These are phyloP conservation scores for Wickerhamiella shivajii DNA, from an alignment of 805 yeast genomes.

Conservation along the genomic window DNA sequence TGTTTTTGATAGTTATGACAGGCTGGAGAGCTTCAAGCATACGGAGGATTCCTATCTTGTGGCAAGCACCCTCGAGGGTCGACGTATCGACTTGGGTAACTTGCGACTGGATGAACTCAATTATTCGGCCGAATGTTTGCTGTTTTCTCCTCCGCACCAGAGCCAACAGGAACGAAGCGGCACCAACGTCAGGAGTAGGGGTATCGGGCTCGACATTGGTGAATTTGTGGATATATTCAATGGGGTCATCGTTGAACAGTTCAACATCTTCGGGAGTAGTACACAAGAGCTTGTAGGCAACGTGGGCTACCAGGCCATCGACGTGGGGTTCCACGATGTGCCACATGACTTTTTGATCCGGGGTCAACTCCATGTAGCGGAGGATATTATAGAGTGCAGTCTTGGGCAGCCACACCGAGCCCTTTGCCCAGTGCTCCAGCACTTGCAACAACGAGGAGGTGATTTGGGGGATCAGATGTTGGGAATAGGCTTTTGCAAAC, in stretches of 20 bases:
- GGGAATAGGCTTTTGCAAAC: constrained; percentile 41
- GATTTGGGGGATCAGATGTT: constrained; percentile 58
- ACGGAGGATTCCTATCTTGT: constrained; percentile 35
- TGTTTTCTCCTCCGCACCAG: constrained; percentile 50
- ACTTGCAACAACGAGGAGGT: constrained; percentile 47
- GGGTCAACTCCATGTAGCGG: constrained; percentile 45
- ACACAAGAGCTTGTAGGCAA: constrained; percentile 62
- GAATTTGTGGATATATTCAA: constrained; percentile 65
- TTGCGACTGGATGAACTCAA: constrained; percentile 13
- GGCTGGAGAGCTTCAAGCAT: constrained; percentile 61
- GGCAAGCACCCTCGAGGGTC: constrained; percentile 34
- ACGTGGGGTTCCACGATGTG: constrained; percentile 47
- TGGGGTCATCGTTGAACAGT: constrained; percentile 72
- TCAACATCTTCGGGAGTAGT: constrained; percentile 56
- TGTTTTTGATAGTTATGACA: constrained; percentile 35
- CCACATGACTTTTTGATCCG: constrained; percentile 52
- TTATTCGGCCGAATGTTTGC: constrained; percentile 9
- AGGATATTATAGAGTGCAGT: constrained; percentile 52
- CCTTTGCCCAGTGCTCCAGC: constrained; percentile 59
- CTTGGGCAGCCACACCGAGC: constrained; percentile 53
- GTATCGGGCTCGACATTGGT: constrained; percentile 49
- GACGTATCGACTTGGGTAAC: neutral
- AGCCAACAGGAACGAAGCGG: constrained; percentile 55
- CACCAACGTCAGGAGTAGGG: constrained; percentile 63
- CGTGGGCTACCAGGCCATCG: constrained; percentile 48